Evolutionary conservation across 2,329 filamentous ascomycete species (phyloP).

Genomic region (Cytospora schulzeri): DNA sequence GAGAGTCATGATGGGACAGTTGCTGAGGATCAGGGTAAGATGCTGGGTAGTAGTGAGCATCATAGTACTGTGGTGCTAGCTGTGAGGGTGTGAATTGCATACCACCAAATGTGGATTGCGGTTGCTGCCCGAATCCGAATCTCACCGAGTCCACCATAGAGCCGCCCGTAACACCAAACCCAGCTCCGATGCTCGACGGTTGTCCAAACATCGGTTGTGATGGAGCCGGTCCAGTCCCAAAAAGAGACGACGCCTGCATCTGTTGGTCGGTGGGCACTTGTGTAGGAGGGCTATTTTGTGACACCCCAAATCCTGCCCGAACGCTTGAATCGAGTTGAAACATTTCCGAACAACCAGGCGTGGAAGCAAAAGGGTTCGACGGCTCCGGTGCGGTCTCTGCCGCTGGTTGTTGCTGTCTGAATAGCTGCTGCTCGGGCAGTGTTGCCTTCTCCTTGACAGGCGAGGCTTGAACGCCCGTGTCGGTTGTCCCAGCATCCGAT

Average conservation of each 20-base stretch:
- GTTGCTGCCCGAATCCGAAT: slow-evolving; percentile 25
- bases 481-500: background rate
- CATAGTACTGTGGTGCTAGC: background rate
- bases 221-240: slow-evolving; percentile 7
- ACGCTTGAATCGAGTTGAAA: background rate
- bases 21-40: slow-evolving; percentile 18
- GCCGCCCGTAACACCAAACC: slow-evolving; percentile 8
- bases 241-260: background rate
- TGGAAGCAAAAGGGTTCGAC: slow-evolving; percentile 1
- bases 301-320: slow-evolving; percentile 3
- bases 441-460: background rate
- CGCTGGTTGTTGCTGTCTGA: background rate
- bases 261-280: background rate
- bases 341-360: background rate
- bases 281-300: background rate
- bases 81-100: slow-evolving; percentile 12
- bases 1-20: background rate
- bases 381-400: background rate
- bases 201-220: slow-evolving; percentile 10
- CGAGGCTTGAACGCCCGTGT: slow-evolving; percentile 13
- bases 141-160: slow-evolving; percentile 18
- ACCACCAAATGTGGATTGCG: slow-evolving; percentile 11
- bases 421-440: background rate
- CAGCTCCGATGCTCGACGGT: background rate
- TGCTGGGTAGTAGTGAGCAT: slow-evolving; percentile 17